Percentiles rank a stretch among this genome's conserved stretches.
Evolutionary conservation across 495 filamentous ascomycete genomes (phyloP).

Genomic region (Talaromyces proteolyticus): DNA sequence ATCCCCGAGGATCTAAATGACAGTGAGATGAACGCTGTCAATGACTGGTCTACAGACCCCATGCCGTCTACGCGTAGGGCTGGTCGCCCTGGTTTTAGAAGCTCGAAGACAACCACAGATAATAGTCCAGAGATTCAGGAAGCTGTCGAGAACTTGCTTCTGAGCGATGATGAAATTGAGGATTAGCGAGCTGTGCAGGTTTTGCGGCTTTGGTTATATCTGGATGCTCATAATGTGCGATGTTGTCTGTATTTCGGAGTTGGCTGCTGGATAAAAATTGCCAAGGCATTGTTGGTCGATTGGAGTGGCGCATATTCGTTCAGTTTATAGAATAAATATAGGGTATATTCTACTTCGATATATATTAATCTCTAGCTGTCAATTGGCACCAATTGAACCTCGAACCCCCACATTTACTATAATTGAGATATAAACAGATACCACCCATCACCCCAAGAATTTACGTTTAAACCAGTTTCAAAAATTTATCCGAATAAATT

Average conservation of each 20-base stretch:
- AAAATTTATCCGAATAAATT: too few relatives aligned
- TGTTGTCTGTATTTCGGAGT: constrained; percentile 1
- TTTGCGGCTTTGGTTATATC: neutral
- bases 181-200: constrained; percentile 44
- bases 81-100: constrained; percentile 4
- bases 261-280: too few relatives aligned
- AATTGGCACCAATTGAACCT: too few relatives aligned
- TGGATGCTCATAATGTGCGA: neutral
- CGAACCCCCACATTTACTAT: too few relatives aligned
- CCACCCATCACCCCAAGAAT: too few relatives aligned
- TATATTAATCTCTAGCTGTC: too few relatives aligned
- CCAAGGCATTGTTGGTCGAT: too few relatives aligned
- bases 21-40: constrained; percentile 17
- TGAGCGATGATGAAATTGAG: constrained; percentile 96
- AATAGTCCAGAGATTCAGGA: constrained; percentile 18
- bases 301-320: neutral
- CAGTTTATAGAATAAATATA: neutral
- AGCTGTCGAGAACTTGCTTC: constrained; percentile 58
- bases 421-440: too few relatives aligned
- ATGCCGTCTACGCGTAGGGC: constrained; percentile 23
- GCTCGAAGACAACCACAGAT: constrained; percentile 9
- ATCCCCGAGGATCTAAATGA: constrained; percentile 42
- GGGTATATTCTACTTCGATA: neutral
- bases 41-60: constrained; percentile 53
- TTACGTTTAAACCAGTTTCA: too few relatives aligned